Evolutionary conservation across 2,329 filamentous ascomycete species (phyloP).

Genomic region (Cytospora chrysosperma): DNA sequence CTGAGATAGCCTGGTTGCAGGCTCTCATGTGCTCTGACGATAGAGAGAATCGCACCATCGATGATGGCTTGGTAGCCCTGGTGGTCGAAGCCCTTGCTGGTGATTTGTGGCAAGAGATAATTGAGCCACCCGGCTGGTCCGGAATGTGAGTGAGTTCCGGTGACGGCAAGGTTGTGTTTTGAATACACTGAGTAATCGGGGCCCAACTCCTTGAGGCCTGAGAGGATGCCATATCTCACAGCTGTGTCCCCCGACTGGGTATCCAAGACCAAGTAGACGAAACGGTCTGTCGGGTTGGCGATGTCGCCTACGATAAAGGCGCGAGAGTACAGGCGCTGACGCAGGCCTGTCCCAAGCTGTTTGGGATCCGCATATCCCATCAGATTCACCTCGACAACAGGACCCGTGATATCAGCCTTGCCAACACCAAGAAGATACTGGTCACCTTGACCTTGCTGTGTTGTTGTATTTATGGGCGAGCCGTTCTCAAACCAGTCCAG

Average conservation of each 20-base stretch:
- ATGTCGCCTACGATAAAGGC: conserved; percentile 81
- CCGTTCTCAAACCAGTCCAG: not conserved
- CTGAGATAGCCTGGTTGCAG: conserved; percentile 65
- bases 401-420: conserved; percentile 60
- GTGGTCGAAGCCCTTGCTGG: conserved; percentile 79
- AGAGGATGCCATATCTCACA: conserved; percentile 76
- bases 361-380: conserved; percentile 82
- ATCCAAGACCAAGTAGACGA: conserved; percentile 86
- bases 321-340: conserved; percentile 81
- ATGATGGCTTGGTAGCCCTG: conserved; percentile 87
- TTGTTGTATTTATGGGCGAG: not conserved
- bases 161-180: conserved; percentile 80
- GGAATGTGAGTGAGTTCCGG: conserved; percentile 86
- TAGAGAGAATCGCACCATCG: conserved; percentile 76
- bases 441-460: conserved; percentile 35
- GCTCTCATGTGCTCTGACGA: conserved; percentile 74
- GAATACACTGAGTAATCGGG: conserved; percentile 72
- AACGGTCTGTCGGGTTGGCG: conserved; percentile 63
- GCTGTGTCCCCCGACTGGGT: conserved; percentile 84
- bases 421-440: conserved; percentile 52
- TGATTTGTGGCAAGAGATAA: conserved; percentile 86
- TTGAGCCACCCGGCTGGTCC: conserved; percentile 91
- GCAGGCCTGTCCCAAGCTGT: conserved; percentile 79
- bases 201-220: conserved; percentile 67
- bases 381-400: conserved; percentile 84